These are phyloP conservation scores for Starmerella floricola DNA, from an alignment of 805 yeast genomes.

Conservation along the genomic window DNA sequence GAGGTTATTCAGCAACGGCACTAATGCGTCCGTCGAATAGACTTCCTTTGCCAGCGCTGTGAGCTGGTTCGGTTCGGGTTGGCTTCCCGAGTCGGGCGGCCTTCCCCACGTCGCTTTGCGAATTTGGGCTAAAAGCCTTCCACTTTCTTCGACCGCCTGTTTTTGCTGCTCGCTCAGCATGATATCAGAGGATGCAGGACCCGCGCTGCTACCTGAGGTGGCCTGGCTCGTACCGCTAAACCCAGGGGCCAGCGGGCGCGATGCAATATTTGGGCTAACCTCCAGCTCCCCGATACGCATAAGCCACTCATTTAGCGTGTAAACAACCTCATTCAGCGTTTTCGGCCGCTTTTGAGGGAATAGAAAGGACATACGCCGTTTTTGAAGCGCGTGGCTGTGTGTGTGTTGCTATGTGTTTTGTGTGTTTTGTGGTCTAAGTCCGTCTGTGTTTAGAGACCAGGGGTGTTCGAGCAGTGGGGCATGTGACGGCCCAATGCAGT, in stretches of 20 bases:
- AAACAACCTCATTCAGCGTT: slow-evolving; percentile 73
- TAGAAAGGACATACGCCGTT: slow-evolving; percentile 62
- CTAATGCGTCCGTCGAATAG: slow-evolving; percentile 56
- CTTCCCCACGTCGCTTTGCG: slow-evolving; percentile 16
- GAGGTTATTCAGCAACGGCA: slow-evolving; percentile 46
- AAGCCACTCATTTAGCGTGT: slow-evolving; percentile 56
- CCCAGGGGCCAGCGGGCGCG: not conserved
- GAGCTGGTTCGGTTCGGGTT: slow-evolving; percentile 54
- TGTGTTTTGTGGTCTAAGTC: no score
- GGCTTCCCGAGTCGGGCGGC: slow-evolving; percentile 2
- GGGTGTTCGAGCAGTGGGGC: no score
- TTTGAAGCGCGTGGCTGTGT: not conserved
- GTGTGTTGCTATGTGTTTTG: not conserved
- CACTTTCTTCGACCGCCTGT: slow-evolving; percentile 28
- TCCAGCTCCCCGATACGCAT: slow-evolving; percentile 6
- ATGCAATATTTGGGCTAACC: not conserved
- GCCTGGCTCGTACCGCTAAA: not conserved
- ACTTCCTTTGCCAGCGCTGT: slow-evolving; percentile 70
- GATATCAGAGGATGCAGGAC: not conserved
- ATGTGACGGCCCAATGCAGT: no score
- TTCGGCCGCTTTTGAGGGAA: slow-evolving; percentile 77
- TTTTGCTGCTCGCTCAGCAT: slow-evolving; percentile 15
- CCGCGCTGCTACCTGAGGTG: not conserved
- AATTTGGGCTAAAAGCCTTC: slow-evolving; percentile 15
- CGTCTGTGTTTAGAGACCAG: not conserved